Base-by-base conservation (phyloP, 345 rosid species). In the Salix arbutifolia region DNA sequence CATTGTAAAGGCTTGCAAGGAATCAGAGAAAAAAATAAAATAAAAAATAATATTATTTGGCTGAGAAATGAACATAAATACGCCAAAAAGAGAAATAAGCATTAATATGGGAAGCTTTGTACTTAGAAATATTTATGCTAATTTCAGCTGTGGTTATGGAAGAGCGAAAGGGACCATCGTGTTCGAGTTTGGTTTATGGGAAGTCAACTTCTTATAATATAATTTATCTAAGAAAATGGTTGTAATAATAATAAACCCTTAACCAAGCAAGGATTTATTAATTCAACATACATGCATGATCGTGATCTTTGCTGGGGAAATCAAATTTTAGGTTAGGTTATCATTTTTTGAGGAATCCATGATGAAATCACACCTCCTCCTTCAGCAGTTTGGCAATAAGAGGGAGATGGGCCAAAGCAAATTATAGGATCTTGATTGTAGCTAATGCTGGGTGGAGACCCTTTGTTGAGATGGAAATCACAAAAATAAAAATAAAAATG, bases 361-460 rank as follows among this genome's bases (percentile, higher is more conserved):
- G 50, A 37, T 69, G 35, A 60, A 23, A 26, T 48, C 23, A 66
- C 28, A 30, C 21, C 60, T 18, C 21, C 58, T 17, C 37, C 38
- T 61, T 12, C 5, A 8, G n/a, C 26, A 13, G 25, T 30, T 30
- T 70, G 17, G 42, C 23, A 70, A 1, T 16, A 50, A 9, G 23
- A 70, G 3, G 19, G 11, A 52, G 65, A 50, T 75, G 52, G 71
- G 44, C 52, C 42, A 35, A 23, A 23, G 65, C n/a, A 18, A 64
- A 33, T 4, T 80, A 21, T 76, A 74, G 78, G 82, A 70, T 79
- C n/a, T 83, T 46, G 38, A 83, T 72, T 78, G 42, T 6, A 58
- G 73, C 79, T 69, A 69, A 2, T 67, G 30, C 23, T 23, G 66
- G 52, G 65, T 80, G 83, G 37, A 33, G 37, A 62, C 79, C 81